Base-by-base conservation (phyloP, 129 eudicot species). In the Cynara cardunculus region DNA sequence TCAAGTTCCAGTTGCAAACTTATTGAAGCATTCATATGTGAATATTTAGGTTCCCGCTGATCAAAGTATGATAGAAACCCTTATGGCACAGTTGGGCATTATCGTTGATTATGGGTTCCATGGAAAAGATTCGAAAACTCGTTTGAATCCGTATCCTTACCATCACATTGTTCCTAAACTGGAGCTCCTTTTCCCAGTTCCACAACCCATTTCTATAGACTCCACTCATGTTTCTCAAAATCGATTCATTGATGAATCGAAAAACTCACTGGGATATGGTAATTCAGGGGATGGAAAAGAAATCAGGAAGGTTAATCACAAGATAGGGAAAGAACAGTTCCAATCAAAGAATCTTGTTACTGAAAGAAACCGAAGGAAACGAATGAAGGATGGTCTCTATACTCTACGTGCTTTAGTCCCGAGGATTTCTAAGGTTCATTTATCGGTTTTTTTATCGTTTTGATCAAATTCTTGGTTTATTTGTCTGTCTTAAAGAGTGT, bases 341-440 rank as follows among this genome's bases (percentile, higher is more conserved):
- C 84, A 76, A 26, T 91, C 98, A 71, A 93, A 93, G 85, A 93
- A 93, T 84, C 92, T 91, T 44, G 19, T 72, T 7, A 88, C 90
- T 18, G 98, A 93, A 87, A 87, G 98, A 71, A 87, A 86, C 41
- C 81, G 98, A 70, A 90, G 98, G 88, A 75, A 35, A 27, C 85
- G 92, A 85, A 91, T 93, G 62, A 89, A 86, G 28, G 86, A 86
- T 14, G 90, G 92, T 64, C 84, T 89, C 24, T 86, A 80, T 53
- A 77, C 88, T 65, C 84, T 93, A 22, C 94, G 96, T n/a, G 78
- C 98, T 78, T 74, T 93, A 78, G 98, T 93, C 80, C 98, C 98
- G 27, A 91, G 80, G 3, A 91, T 93, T 74, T 46, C 98, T 75
- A 93, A 93, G 98, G 98, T 91, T 80, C 59, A 1, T 16, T 31